These are phyloP conservation scores for Serendipita sp. DNA, from an alignment of 768 basidiomycete genomes.

Conservation along the genomic window DNA sequence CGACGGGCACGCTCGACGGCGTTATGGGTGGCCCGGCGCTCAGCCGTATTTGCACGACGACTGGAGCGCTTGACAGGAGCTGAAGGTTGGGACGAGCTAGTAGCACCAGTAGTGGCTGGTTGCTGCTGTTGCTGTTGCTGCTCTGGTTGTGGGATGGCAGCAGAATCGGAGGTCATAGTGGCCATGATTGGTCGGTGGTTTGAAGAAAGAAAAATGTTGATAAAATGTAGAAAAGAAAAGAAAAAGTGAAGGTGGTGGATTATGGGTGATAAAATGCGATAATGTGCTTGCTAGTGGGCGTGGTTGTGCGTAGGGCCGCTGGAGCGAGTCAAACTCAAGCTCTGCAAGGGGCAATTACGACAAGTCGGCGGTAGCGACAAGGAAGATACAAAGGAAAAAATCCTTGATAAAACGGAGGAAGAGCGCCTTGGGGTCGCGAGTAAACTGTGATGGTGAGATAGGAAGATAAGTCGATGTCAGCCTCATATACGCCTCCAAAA, in stretches of 20 bases:
- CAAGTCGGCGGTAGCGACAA: neutral
- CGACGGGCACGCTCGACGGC: conserved; percentile 88
- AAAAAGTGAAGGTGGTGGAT: neutral
- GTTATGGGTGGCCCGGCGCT: conserved; percentile 91
- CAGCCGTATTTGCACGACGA: conserved; percentile 87
- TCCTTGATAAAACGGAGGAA: neutral
- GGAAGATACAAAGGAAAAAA: neutral
- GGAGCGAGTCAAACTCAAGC: conserved; percentile 3
- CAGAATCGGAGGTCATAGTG: neutral
- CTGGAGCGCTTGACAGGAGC: conserved; percentile 51
- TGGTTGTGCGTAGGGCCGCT: neutral
- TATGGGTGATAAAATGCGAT: no score
- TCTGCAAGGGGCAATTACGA: neutral
- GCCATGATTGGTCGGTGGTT: neutral
- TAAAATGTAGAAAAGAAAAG: neutral
- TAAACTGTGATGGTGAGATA: neutral
- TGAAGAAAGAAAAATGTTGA: neutral
- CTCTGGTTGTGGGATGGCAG: neutral
- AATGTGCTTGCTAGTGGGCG: neutral
- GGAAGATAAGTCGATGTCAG: neutral
- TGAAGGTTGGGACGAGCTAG: neutral
- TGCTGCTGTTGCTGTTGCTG: no score
- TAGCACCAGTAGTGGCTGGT: no score
- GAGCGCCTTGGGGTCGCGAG: neutral
- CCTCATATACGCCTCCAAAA: neutral